Evolutionary conservation across 169 alveolate species (phyloP).

Genomic region (Condylostoma magnum): DNA sequence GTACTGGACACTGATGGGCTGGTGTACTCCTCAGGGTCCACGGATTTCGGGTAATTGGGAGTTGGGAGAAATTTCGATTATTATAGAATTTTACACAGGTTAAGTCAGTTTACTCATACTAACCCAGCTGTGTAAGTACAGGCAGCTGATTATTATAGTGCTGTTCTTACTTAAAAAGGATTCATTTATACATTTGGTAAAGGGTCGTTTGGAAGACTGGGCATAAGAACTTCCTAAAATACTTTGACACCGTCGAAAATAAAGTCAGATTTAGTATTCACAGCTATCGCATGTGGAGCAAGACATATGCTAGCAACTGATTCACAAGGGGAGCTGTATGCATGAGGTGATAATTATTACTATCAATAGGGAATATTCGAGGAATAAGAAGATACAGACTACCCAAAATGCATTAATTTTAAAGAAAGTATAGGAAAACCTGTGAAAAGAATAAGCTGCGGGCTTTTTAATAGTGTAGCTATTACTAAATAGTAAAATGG

Average conservation of each 20-base stretch:
- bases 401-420: background rate
- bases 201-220: conserved; percentile 9
- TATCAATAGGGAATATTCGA: conserved; percentile 68
- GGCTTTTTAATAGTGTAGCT: conserved; percentile 65
- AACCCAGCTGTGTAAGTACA: background rate
- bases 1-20: conserved; percentile 34
- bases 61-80: background rate
- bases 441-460: conserved; percentile 45
- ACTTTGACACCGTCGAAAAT: conserved; percentile 37
- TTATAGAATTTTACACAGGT: background rate
- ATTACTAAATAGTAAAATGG: too few relatives aligned
- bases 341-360: conserved; percentile 80
- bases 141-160: background rate
- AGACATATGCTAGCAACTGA: conserved; percentile 70
- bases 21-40: conserved; percentile 14
- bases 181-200: conserved; percentile 19
- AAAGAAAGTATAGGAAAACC: background rate
- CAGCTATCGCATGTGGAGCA: conserved; percentile 69
- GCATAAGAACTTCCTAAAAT: conserved; percentile 46
- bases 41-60: conserved; percentile 20
- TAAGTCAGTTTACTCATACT: background rate
- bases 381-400: conserved; percentile 30
- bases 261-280: conserved; percentile 30
- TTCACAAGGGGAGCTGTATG: conserved; percentile 51
- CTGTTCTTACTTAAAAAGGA: background rate